Evolutionary conservation across 129 eudicot genomes (phyloP), one percentile per base, ranked within the genome.

Genomic region (Cynara cardunculus): DNA sequence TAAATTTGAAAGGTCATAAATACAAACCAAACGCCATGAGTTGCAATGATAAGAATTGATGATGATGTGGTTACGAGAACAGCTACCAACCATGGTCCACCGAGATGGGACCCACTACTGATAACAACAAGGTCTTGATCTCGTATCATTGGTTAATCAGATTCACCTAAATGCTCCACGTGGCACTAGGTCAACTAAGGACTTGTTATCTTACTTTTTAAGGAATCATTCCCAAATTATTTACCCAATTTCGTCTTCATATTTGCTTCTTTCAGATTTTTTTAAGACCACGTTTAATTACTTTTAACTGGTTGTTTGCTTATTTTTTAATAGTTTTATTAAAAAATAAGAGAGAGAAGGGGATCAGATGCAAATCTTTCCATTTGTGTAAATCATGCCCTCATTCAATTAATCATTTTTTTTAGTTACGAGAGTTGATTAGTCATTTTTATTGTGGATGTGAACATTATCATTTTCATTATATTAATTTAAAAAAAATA

Each of bases 21-120:
- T 74, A 25, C 2, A 74, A 46, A 46, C 7, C 68, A 49, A 12
- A 8, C 34, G 34, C 59, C 6, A 39, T 27, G 31, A 44, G 68
- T 74, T 49, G 68, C 78, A 74, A 74, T 74, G 78, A 74, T 74
- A 74, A 27, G 67, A 56, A 56, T 56, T 56, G 65, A 56, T 56
- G 65, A 56, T 56, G 24, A 74, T 49, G 67, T 46, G 78, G 67
- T 74, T 49, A 26, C 3, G 39, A 49, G 61, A 74, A 41, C 68
- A 74, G 24, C 76, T 39, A 73, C 77, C 27, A 41, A 74, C 62
- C 41, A 74, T 73, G 77, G 77, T 25, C 77, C 77, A 25, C 27
- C 11, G 25, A 25, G 3, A 73, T 19, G 78, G 78, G 78, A 75
- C 78, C 78, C 25, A 8, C 59, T 7, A 4, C 25, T 73, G 64